Evolutionary conservation across 352 stramenopile genomes (phyloP).

Genomic region (Pseudoperonospora humuli): DNA sequence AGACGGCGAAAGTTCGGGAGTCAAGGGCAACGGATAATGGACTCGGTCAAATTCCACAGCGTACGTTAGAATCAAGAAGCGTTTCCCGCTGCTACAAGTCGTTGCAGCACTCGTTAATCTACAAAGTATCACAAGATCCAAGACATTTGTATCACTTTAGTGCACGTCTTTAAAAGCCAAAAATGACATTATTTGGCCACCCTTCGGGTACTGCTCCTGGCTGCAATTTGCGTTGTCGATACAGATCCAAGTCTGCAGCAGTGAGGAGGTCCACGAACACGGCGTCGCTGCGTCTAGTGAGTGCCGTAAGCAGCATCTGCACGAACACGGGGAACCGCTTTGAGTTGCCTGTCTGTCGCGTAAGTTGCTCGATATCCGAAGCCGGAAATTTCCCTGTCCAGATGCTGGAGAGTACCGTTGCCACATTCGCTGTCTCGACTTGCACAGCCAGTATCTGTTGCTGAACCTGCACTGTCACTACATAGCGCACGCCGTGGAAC

Average conservation of each 20-base stretch:
- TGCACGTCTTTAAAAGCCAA: no score
- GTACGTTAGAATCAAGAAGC: slow-evolving; percentile 90
- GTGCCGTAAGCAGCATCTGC: slow-evolving; percentile 88
- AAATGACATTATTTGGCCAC: slow-evolving; percentile 4
- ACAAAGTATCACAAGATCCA: no score
- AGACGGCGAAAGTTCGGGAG: no score
- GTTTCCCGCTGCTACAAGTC: no score
- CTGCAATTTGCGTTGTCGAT: slow-evolving; percentile 62
- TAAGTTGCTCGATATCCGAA: slow-evolving; percentile 87
- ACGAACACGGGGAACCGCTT: slow-evolving; percentile 90
- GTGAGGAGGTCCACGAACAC: slow-evolving; percentile 91
- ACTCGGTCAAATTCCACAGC: no score
- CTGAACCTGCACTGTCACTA: slow-evolving; percentile 57
- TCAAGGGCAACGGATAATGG: no score
- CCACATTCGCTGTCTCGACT: slow-evolving; percentile 20
- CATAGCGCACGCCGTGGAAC: slow-evolving; percentile 68
- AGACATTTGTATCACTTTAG: no score
- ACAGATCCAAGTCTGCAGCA: slow-evolving; percentile 76
- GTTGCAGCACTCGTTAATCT: no score
- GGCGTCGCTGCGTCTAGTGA: slow-evolving; percentile 61
- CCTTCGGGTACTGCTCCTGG: slow-evolving; percentile 7
- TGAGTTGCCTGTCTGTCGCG: slow-evolving; percentile 90
- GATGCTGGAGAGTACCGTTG: slow-evolving; percentile 12
- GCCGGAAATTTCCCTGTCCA: no score
- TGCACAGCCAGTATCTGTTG: slow-evolving; percentile 54